Percentiles rank a stretch among this genome's conserved stretches.
Conservation (phyloP, 192 early-diverging fungal genomes). For the Backusella mclennaniae region DNA sequence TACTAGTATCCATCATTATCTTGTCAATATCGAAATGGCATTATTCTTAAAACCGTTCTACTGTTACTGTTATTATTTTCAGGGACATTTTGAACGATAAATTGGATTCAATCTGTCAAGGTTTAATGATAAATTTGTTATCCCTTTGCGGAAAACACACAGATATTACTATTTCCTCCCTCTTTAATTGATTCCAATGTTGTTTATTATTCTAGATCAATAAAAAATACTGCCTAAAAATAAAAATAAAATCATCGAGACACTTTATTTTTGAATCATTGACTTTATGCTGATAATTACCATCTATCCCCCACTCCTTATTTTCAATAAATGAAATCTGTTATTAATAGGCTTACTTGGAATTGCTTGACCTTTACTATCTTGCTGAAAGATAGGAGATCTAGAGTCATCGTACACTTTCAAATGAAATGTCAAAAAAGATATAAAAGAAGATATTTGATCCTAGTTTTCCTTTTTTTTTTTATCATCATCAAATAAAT, state of each 20-base stretch:
- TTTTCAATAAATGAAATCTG: not conserved
- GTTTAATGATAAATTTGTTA: not conserved
- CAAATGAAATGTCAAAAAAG: slow-evolving; percentile 6
- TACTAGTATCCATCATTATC: not conserved
- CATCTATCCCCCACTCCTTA: not conserved
- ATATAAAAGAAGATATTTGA: slow-evolving; percentile 1
- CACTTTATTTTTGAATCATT: not conserved
- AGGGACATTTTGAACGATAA: not conserved
- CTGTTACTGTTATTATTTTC: not conserved
- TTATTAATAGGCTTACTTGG: not conserved
- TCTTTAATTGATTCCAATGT: not conserved
- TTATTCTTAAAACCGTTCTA: not conserved
- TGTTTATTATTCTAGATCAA: not conserved
- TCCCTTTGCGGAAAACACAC: not conserved
- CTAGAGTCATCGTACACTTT: not conserved
- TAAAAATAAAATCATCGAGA: not conserved
- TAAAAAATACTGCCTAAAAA: not conserved
- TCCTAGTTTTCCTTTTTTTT: not conserved
- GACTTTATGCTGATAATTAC: not conserved
- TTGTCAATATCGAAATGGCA: not conserved
- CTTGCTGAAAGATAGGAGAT: slow-evolving; percentile 4
- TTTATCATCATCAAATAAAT: not conserved
- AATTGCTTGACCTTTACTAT: not conserved
- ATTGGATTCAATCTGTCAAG: not conserved
- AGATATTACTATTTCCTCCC: not conserved